Conservation (phyloP, 768 basidiomycete genomes). For the Tulasnella sp. region DNA sequence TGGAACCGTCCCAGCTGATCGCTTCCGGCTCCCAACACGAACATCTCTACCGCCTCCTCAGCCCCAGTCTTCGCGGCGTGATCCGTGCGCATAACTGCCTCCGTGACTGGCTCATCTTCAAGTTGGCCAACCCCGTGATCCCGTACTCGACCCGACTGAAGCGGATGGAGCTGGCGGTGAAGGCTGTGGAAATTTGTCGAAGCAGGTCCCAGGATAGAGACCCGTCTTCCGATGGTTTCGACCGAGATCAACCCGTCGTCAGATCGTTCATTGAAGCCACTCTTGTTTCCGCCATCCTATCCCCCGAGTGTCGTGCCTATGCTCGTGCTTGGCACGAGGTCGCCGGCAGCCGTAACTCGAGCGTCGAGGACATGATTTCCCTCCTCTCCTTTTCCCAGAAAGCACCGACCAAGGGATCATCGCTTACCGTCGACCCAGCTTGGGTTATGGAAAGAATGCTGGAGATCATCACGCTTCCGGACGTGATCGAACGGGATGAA, state of each 20-base stretch:
- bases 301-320: conserved; percentile 69
- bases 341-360: conserved; percentile 46
- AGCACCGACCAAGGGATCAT: background rate
- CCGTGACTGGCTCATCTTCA: conserved; percentile 67
- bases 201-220: conserved; percentile 27
- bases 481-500: conserved; percentile 49
- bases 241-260: conserved; percentile 48
- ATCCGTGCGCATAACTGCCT: conserved; percentile 64
- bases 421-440: conserved; percentile 60
- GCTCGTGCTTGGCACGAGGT: conserved; percentile 68
- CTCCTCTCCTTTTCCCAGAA: conserved; percentile 19
- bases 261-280: conserved; percentile 75
- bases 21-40: conserved; percentile 55
- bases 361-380: conserved; percentile 49
- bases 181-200: conserved; percentile 63
- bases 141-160: conserved; percentile 53
- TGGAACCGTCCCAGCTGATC: conserved; percentile 60
- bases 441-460: conserved; percentile 76
- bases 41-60: conserved; percentile 53
- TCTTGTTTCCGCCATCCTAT: conserved; percentile 61
- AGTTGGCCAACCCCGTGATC: conserved; percentile 51
- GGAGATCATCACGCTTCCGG: conserved; percentile 64
- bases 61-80: conserved; percentile 64
- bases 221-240: conserved; percentile 25
- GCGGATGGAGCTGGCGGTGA: conserved; percentile 61